Evolutionary conservation across 2,329 filamentous ascomycete species (phyloP).

Genomic region (Penicillium sp.): DNA sequence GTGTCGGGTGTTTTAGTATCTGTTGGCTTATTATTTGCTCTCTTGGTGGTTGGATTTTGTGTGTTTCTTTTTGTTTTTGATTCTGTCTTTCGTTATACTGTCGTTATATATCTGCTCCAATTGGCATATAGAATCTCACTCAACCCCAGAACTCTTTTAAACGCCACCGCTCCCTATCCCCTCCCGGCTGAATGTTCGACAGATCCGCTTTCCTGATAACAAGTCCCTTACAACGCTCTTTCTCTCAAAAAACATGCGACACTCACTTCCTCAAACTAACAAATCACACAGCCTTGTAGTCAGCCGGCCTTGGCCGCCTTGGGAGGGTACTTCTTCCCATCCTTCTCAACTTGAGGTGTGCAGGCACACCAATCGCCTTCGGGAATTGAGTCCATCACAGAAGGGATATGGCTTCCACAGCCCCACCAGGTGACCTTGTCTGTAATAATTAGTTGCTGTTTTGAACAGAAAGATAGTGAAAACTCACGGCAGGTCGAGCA

Average conservation of each 20-base stretch:
- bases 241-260: not conserved
- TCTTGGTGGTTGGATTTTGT: not conserved
- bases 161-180: not conserved
- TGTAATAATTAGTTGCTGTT: slow-evolving; percentile 28
- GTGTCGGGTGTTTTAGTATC: not conserved
- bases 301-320: slow-evolving; percentile 52
- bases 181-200: not conserved
- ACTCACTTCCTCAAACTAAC: slow-evolving; percentile 1
- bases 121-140: not conserved
- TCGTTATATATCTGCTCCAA: not conserved
- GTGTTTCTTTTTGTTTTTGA: not conserved
- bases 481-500: slow-evolving; percentile 63
- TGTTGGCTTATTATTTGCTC: not conserved
- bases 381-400: slow-evolving; percentile 61
- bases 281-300: slow-evolving; percentile 31
- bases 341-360: slow-evolving; percentile 59
- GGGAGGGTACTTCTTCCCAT: slow-evolving; percentile 64
- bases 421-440: slow-evolving; percentile 64
- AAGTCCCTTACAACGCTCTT: not conserved
- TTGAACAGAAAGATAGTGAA: not conserved
- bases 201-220: not conserved
- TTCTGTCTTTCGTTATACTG: not conserved
- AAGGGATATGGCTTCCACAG: slow-evolving; percentile 61
- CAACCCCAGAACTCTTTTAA: not conserved
- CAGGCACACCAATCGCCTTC: slow-evolving; percentile 63